Base-by-base conservation (phyloP, 2,329 filamentous ascomycete species). In the Venturia asperata region DNA sequence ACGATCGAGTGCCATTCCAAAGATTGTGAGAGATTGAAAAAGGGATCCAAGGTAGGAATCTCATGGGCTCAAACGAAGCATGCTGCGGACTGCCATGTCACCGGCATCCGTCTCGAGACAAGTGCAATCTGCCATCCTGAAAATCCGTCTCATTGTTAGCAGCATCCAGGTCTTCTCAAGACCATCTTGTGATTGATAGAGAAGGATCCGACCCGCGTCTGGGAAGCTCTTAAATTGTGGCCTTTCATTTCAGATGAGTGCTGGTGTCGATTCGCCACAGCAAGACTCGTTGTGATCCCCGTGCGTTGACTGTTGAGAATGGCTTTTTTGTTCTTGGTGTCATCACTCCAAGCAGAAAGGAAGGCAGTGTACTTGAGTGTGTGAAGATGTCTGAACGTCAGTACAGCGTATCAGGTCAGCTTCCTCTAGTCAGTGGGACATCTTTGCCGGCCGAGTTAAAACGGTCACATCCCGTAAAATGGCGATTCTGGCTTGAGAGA, bases 171-270 rank as follows among this genome's bases (percentile, higher is more conserved):
- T 64, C 37, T 64, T 64, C 58, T 66, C 65, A 10, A 49, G 21
- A 21, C 64, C 56, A 21, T 64, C 62, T 6, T 43, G 10, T 66
- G 65, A 60, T 65, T 65, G 58, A 65, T 65, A 21, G 62, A 66
- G 55, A 52, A 19, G 17, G n/a, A 41, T 17, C 52, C 61, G 2
- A 49, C 61, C 61, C 42, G 52, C 2, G 21, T 41, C 19, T 10
- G 7, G 5, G 21, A 15, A 4, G 43, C 6, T 55, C 24, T 24
- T 19, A 52, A 34, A 15, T 55, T 55, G 6, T 34, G 49, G 19
- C 24, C 49, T 6, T 34, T 55, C 45, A 13, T 42, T 63, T 49
- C 43, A 37, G 41, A 41, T 13, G n/a, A 21, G 30, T 42, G 21
- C 37, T 49, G 19, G 52, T 30, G 27, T 11, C 61, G 61, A 19